Percentiles rank a stretch among this genome's conserved stretches.
These are phyloP conservation scores for Funneliformis mosseae DNA, from an alignment of 192 early-diverging fungal genomes.

Conservation along the genomic window DNA sequence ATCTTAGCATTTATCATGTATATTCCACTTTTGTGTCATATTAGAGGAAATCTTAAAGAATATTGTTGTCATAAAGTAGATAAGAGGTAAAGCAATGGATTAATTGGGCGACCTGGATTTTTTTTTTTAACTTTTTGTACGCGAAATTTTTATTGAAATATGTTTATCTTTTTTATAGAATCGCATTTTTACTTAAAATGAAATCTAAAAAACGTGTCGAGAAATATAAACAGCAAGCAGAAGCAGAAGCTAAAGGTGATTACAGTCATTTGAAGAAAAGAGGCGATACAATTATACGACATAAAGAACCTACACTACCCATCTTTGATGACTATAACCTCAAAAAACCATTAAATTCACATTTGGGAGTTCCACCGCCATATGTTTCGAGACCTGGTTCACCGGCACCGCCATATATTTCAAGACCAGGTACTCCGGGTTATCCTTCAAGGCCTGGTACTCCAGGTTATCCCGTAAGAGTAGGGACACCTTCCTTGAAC, in stretches of 20 bases:
- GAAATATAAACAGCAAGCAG: conserved; percentile 28
- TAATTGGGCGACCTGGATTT: not conserved
- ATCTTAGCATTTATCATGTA: conserved; percentile 69
- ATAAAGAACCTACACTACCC: not conserved
- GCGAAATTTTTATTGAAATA: not conserved
- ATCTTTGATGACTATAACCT: not conserved
- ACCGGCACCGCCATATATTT: not conserved
- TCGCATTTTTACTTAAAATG: conserved; percentile 58
- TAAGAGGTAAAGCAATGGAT: conserved; percentile 65
- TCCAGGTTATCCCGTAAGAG: not conserved
- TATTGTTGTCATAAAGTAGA: conserved; percentile 89
- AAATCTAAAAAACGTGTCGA: conserved; percentile 53
- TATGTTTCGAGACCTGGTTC: not conserved
- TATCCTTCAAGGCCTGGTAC: not conserved
- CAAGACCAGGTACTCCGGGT: not conserved
- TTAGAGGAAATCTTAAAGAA: conserved; percentile 87
- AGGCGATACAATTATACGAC: not conserved
- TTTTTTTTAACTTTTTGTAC: conserved; percentile 15
- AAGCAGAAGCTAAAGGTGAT: not conserved
- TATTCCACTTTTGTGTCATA: conserved; percentile 75
- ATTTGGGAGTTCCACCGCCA: not conserved
- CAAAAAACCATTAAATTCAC: not conserved
- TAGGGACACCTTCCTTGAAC: too few relatives aligned
- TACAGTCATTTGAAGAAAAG: not conserved
- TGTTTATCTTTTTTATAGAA: conserved; percentile 42